phyloP scores from a whole-genome alignment of 148 eudicot genomes.

The Drosera capensis region DNA sequence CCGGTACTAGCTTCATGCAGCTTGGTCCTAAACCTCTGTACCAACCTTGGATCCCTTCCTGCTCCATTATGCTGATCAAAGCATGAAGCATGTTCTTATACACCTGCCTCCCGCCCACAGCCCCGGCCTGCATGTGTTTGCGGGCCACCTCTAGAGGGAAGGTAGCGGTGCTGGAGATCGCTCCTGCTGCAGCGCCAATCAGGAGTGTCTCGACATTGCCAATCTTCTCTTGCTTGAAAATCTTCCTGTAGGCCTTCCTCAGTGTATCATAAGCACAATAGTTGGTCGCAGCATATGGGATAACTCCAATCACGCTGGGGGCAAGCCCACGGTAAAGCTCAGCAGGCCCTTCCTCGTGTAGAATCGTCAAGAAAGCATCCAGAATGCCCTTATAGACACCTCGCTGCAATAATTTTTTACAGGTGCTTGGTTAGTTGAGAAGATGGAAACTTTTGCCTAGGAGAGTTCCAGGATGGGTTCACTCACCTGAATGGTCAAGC shows the following conservation, averaged over 20 bases:
- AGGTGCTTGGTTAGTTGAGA: background rate
- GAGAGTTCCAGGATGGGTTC: background rate
- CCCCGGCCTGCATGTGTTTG: slow-evolving; percentile 97
- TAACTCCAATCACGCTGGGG: slow-evolving; percentile 64
- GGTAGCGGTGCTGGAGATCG: slow-evolving; percentile 78
- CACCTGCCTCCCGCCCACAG: slow-evolving; percentile 56
- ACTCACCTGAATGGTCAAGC: slow-evolving; percentile 81
- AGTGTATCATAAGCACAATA: slow-evolving; percentile 87
- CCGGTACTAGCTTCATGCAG: slow-evolving; percentile 87
- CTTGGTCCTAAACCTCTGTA: slow-evolving; percentile 92
- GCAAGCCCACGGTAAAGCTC: slow-evolving; percentile 76
- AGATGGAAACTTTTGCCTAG: background rate
- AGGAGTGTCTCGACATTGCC: slow-evolving; percentile 78
- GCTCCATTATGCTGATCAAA: slow-evolving; percentile 54
- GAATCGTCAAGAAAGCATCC: slow-evolving; percentile 59
- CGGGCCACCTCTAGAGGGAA: slow-evolving; percentile 97
- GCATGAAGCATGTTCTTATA: slow-evolving; percentile 83
- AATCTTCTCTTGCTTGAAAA: slow-evolving; percentile 57
- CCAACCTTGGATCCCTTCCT: slow-evolving; percentile 63
- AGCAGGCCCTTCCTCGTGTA: slow-evolving; percentile 51
- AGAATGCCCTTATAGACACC: slow-evolving; percentile 51
- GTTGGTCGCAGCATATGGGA: slow-evolving; percentile 73
- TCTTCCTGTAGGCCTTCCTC: slow-evolving; percentile 48
- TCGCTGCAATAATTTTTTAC: slow-evolving; percentile 28
- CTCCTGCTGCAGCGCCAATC: slow-evolving; percentile 92